Percentiles rank a stretch among this genome's conserved stretches.
These are phyloP conservation scores for Solanum paucissectum DNA, from an alignment of 257 asterid species.

Conservation along the genomic window DNA sequence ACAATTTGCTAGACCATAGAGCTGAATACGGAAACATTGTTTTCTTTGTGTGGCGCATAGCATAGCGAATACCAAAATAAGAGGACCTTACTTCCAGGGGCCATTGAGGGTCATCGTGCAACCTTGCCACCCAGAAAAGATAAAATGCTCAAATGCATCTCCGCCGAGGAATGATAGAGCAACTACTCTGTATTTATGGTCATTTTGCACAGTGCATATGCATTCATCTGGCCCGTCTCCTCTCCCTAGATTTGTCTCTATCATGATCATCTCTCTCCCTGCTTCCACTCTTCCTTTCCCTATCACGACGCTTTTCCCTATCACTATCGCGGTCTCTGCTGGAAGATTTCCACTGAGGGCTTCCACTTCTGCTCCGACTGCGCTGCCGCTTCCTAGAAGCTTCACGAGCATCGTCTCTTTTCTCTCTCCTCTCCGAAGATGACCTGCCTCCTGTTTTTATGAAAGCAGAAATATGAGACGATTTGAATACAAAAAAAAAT, in stretches of 20 bases:
- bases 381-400: constrained; percentile 55
- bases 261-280: constrained; percentile 73
- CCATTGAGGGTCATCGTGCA: neutral
- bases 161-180: neutral
- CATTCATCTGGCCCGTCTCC: constrained; percentile 52
- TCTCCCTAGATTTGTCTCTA: constrained; percentile 50
- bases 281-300: constrained; percentile 62
- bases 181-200: neutral
- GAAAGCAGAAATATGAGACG: neutral
- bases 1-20: neutral
- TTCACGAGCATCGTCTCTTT: constrained; percentile 49
- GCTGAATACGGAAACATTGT: neutral
- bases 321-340: constrained; percentile 54
- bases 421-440: constrained; percentile 45
- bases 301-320: constrained; percentile 40
- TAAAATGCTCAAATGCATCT: neutral
- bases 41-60: neutral
- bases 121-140: neutral
- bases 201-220: neutral
- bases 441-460: constrained; percentile 31
- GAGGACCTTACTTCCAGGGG: neutral
- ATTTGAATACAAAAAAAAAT: neutral
- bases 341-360: constrained; percentile 57
- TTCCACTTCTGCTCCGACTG: constrained; percentile 59
- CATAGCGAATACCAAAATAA: neutral